Evolutionary conservation across 176 grass and related monocot genomes (phyloP).

Genomic region (Lolium multiflorum): DNA sequence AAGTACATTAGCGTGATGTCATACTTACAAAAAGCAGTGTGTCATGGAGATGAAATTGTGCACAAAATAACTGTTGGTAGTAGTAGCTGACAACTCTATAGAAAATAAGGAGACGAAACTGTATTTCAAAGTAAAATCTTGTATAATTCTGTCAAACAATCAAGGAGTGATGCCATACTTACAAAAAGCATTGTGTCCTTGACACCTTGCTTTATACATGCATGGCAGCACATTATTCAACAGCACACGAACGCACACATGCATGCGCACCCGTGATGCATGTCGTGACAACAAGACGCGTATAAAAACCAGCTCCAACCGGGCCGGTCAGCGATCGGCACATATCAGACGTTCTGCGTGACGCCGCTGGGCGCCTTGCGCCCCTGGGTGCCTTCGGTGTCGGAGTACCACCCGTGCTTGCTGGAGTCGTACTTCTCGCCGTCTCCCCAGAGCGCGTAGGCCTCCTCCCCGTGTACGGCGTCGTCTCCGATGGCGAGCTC

Average conservation of each 20-base stretch:
- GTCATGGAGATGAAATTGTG: no score
- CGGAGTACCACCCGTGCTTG: constrained; percentile 75
- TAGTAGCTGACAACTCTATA: not conserved
- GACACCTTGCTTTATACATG: constrained; percentile 24
- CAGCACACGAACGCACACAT: not conserved
- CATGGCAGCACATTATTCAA: constrained; percentile 47
- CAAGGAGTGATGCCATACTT: not conserved
- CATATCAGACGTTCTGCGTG: constrained; percentile 62
- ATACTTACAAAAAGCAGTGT: no score
- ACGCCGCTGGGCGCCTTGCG: constrained; percentile 72
- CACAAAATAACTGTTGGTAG: no score
- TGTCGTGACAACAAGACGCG: not conserved
- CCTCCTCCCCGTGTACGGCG: constrained; percentile 70
- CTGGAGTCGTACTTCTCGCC: constrained; percentile 92
- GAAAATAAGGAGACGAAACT: not conserved
- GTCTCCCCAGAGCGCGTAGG: constrained; percentile 91
- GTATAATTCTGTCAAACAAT: not conserved
- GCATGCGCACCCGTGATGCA: not conserved
- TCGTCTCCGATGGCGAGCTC: constrained; percentile 91
- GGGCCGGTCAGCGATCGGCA: not conserved
- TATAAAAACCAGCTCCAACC: not conserved
- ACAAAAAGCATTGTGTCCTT: not conserved
- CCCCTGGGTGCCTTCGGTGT: constrained; percentile 45
- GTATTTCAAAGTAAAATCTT: not conserved
- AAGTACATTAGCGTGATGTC: no score